Conservation (phyloP, 1,284 basidiomycete genomes). For the Ceratobasidium theobromae region DNA sequence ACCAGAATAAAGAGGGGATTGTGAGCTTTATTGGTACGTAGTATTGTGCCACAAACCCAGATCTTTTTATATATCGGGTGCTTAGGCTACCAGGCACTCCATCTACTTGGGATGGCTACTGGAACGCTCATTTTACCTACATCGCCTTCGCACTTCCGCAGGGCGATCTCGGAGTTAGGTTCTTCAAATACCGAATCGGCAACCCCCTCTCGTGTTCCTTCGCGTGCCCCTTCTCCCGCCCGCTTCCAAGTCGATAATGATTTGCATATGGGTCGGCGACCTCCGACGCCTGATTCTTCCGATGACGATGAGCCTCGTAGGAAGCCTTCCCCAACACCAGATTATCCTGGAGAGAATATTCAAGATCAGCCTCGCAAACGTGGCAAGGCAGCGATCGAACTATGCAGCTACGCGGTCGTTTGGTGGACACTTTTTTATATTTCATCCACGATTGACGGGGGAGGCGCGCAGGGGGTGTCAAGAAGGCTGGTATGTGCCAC, state of each 20-base stretch:
- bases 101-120: constrained; percentile 79
- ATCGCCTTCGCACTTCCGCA: constrained; percentile 69
- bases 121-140: constrained; percentile 82
- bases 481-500: constrained; percentile 70
- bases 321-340: background rate
- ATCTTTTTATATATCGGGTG: background rate
- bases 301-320: constrained; percentile 17
- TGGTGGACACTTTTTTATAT: constrained; percentile 72
- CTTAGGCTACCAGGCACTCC: constrained; percentile 86
- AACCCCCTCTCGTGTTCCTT: constrained; percentile 8
- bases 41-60: background rate
- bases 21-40: constrained; percentile 69
- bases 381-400: constrained; percentile 71
- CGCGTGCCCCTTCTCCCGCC: constrained; percentile 11
- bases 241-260: constrained; percentile 13
- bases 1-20: constrained; percentile 92
- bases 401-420: constrained; percentile 72
- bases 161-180: constrained; percentile 36
- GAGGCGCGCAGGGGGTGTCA: constrained; percentile 56
- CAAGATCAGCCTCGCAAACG: constrained; percentile 49
- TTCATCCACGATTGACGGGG: constrained; percentile 44
- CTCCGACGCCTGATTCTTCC: constrained; percentile 14
- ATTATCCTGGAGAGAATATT: background rate
- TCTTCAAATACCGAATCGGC: background rate
- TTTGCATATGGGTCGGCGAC: constrained; percentile 7